Base-by-base conservation (phyloP, 1,284 basidiomycete species). In the Ganoderma multipileum region DNA sequence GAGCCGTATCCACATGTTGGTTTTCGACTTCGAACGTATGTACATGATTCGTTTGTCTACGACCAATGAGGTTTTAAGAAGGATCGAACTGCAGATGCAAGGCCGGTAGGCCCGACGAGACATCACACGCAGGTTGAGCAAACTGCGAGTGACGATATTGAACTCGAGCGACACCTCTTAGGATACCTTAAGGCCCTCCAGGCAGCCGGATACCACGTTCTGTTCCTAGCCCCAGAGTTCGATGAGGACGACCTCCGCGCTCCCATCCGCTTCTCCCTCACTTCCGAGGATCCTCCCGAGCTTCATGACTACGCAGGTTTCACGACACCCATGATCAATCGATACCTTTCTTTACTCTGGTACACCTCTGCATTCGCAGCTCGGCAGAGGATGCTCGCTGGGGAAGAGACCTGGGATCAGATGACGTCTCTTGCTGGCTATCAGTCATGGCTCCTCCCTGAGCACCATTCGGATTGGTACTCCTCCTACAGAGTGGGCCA, bases 181-280 rank as follows among this genome's bases (percentile, higher is more conserved):
- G 65, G 71, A 30, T 77, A 78, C 60, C 65, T 79, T 38, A 60
- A 67, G 20, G 68, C 76, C 39, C 73, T 81, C 20, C 70, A 73
- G 36, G 47, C 67, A 28, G 77, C 77, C 2, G 78, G 78, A 18
- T 71, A 77, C 65, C 77, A 79, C 59, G 75, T 78, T 52, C 70
- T 79, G 11, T 78, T 77, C 71, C 76, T 74, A 18, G 72, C 78
- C 18, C 78, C 78, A 23, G 75, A 79, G 67, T 80, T 79, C 69
- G 74, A 77, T 65, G 75, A 77, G 59, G 73, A 74, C 59, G 61
- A 66, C 2, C 59, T 68, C 59, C 63, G 58, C 6, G 64, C 74
- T 16, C 59, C 68, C 23, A 75, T 80, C 67, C 71, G 77, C 63
- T 79, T 74, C 70, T 76, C 76, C 44, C 71, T 76, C 30, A 57